A percentile compares a stretch with the other conserved stretches of the same genome.
Conservation (phyloP, 202 grass and related monocot species). For the Panicum hallii region DNA sequence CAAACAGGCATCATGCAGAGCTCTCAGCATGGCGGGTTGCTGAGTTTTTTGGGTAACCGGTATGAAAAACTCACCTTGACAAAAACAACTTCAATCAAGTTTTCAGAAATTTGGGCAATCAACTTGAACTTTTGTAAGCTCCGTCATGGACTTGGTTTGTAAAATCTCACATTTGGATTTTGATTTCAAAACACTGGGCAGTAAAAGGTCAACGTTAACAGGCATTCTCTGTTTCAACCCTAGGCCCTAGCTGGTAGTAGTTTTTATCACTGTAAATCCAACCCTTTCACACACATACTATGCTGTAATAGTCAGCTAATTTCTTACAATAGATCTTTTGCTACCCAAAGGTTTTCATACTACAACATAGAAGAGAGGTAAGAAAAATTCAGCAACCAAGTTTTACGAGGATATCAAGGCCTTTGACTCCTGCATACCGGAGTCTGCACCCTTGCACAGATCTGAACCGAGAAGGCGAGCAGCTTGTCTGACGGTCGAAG, state of each 20-base stretch:
- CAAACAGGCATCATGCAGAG: neutral
- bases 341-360: neutral
- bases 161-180: neutral
- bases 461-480: neutral
- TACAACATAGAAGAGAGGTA: neutral
- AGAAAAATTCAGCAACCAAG: neutral
- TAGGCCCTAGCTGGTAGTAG: neutral
- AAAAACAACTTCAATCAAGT: neutral
- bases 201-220: neutral
- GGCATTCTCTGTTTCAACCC: neutral
- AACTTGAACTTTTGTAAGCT: too few relatives aligned
- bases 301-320: neutral
- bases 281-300: neutral
- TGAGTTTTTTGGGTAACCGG: neutral
- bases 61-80: neutral
- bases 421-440: neutral
- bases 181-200: neutral
- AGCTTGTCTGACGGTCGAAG: slow-evolving; percentile 17
- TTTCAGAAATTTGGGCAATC: neutral
- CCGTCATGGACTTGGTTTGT: neutral
- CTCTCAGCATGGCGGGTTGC: neutral
- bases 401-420: neutral
- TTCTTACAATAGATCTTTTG: neutral
- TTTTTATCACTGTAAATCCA: neutral
- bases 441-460: neutral